Evolutionary conservation across 2,329 filamentous ascomycete genomes (phyloP), one percentile per base, ranked within the genome.

Genomic region (Clarireedia monteithiana): DNA sequence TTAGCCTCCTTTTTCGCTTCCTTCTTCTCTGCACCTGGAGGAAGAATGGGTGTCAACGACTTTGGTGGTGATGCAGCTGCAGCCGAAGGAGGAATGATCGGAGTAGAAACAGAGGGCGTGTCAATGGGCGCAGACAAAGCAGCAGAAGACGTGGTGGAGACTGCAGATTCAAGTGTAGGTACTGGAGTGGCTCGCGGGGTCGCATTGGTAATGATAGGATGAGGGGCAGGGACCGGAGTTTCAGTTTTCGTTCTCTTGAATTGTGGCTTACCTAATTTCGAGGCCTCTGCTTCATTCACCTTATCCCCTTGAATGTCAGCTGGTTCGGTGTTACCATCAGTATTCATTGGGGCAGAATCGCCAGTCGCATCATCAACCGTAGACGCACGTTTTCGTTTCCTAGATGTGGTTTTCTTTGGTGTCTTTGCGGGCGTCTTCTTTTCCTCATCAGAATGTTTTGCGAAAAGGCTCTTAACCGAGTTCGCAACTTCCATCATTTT

Each of bases 171-270:
- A 24, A 58, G 45, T 48, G 58, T 50, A 38, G 60, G 50, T 34
- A 48, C 58, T 42, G 58, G 44, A 50, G 50, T 48, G 45, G 59
- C 46, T 48, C 73, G 66, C 39, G 73, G 70, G 10, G 71, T 69
- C 45, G 61, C 59, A 53, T 64, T 66, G 5, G 64, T 60, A 23
- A 59, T 53, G 55, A 67, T 70, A 64, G 64, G 63, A 63, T 60
- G 69, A 62, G 73, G 72, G 44, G 74, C 74, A 49, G 76, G 78
- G 30, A 82, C 73, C 10, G 79, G 80, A 14, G 80, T 82, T 66
- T 82, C 80, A 24, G 76, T 81, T 67, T 82, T 82, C 60, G 71
- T 76, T 36, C 78, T 75, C 65, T 82, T 82, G 26, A 70, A 56
- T 55, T 71, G 72, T 30, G 75, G 76, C 36, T 68, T 71, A n/a